These are phyloP conservation scores for Solanum aculeatissimum DNA, from an alignment of 305 asterid genomes.

Conservation along the genomic window DNA sequence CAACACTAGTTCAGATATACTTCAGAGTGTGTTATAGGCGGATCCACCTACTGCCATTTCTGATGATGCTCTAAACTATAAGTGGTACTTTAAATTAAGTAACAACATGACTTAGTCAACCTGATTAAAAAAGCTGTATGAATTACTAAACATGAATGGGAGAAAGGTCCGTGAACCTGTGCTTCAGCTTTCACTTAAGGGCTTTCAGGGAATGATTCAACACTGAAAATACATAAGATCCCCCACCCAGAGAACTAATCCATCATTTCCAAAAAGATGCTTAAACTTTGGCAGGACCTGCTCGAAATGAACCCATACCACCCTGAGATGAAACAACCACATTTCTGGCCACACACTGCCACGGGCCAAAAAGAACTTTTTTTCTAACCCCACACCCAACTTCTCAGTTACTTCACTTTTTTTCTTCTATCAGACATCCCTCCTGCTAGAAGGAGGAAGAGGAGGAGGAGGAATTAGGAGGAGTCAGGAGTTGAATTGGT, in stretches of 20 bases:
- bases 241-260: background rate
- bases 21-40: background rate
- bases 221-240: background rate
- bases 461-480: too few relatives aligned
- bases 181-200: too few relatives aligned
- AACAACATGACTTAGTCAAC: background rate
- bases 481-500: background rate
- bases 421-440: background rate
- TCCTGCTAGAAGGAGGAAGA: too few relatives aligned
- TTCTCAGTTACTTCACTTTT: background rate
- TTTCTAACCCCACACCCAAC: background rate
- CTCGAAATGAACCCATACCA: background rate
- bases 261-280: background rate
- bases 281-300: background rate
- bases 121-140: background rate
- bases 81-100: background rate
- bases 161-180: background rate
- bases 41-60: background rate
- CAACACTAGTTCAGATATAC: background rate
- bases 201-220: too few relatives aligned
- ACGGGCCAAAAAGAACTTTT: background rate
- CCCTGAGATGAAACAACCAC: background rate
- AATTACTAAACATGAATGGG: background rate
- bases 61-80: background rate
- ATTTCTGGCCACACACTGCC: background rate